phyloP scores from a whole-genome alignment of 75 land plant genomes.

The Pinus taeda region DNA sequence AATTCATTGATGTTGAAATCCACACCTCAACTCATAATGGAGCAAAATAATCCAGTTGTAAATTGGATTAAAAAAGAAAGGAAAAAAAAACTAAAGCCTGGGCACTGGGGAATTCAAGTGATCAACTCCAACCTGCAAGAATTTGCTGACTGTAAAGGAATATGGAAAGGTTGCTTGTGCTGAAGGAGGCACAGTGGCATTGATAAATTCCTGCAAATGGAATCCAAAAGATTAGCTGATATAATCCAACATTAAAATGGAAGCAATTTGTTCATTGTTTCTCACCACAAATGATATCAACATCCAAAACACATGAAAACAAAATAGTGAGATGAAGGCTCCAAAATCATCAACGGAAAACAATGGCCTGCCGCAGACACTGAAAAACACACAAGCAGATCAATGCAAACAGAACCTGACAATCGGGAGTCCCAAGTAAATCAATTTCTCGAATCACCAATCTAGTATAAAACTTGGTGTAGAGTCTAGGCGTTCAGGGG shows the following conservation, averaged over 20 bases:
- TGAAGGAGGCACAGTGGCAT: slow-evolving; percentile 63
- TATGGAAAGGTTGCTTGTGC: slow-evolving; percentile 75
- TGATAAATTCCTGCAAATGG: slow-evolving; percentile 40
- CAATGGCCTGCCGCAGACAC: too few relatives aligned
- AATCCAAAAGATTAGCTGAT: neutral
- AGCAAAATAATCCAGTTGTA: neutral
- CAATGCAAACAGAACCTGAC: neutral
- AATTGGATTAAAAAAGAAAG: neutral
- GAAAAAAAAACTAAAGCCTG: neutral
- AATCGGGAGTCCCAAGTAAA: neutral
- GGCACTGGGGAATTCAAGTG: neutral
- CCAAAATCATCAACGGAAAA: too few relatives aligned
- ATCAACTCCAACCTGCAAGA: slow-evolving; percentile 54
- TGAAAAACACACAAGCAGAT: neutral
- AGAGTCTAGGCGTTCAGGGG: neutral
- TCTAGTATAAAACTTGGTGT: neutral
- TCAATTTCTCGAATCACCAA: neutral
- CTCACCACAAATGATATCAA: too few relatives aligned
- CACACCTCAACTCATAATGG: neutral
- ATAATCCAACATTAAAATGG: too few relatives aligned
- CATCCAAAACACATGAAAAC: neutral
- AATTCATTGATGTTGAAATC: neutral
- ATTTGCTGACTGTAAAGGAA: slow-evolving; percentile 78
- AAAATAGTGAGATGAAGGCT: too few relatives aligned
- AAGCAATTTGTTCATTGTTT: too few relatives aligned